Conservation (phyloP, 208 protist species). For the Balamuthia mandrillaris region DNA sequence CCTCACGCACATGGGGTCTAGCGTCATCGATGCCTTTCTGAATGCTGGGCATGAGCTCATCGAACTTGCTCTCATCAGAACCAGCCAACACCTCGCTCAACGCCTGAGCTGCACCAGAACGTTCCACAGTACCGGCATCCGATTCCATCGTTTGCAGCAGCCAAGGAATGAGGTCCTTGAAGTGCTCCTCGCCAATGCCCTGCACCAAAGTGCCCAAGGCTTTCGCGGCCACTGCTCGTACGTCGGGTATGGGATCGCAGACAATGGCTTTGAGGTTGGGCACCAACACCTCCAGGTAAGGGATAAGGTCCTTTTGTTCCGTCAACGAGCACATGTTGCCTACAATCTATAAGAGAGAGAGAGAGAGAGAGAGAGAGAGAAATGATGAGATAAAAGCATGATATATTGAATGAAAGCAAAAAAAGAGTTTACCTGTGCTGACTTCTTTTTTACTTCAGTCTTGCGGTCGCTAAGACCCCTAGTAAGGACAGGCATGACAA, state of each 20-base stretch:
- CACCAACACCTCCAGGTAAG: conserved; percentile 70
- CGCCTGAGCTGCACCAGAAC: conserved; percentile 75
- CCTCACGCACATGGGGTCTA: conserved; percentile 67
- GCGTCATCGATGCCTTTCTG: conserved; percentile 50
- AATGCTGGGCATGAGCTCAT: conserved; percentile 59
- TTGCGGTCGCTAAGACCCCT: conserved; percentile 71
- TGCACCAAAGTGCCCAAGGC: conserved; percentile 69
- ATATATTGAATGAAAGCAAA: not conserved
- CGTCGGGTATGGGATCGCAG: conserved; percentile 77
- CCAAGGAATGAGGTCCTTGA: conserved; percentile 70
- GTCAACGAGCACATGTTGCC: conserved; percentile 77
- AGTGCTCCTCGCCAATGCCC: conserved; percentile 74
- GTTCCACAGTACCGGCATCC: conserved; percentile 64
- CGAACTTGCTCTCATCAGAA: conserved; percentile 36
- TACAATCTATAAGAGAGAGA: conserved; percentile 64
- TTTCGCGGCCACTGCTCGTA: conserved; percentile 43
- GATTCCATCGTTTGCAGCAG: conserved; percentile 64
- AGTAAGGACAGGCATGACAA: conserved; percentile 78
- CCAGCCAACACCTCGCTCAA: conserved; percentile 68
- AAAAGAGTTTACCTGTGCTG: conserved; percentile 49
- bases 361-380: not conserved
- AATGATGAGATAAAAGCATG: not conserved
- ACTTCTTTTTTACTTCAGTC: conserved; percentile 73
- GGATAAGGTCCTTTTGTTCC: conserved; percentile 68
- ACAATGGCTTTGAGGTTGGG: conserved; percentile 67